Conservation (phyloP, 2,329 filamentous ascomycete genomes). For the Fusarium burgessii region DNA sequence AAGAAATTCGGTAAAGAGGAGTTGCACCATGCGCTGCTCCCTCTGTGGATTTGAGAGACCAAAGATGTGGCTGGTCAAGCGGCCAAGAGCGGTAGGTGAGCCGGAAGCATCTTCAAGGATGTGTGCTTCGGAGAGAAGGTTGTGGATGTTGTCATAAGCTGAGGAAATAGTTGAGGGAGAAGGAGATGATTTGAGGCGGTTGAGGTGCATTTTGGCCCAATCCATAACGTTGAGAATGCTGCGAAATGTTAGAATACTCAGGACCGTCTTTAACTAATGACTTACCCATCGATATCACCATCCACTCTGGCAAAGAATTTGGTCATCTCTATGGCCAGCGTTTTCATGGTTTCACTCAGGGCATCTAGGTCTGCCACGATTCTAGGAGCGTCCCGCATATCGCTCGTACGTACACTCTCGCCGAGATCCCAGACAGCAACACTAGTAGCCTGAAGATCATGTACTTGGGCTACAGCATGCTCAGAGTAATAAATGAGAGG, state of each 20-base stretch:
- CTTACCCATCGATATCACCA: constrained; percentile 86
- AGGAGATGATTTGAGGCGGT: constrained; percentile 72
- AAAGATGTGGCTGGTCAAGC: constrained; percentile 77
- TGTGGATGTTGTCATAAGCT: constrained; percentile 86
- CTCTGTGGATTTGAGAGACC: constrained; percentile 85
- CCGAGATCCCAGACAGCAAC: constrained; percentile 95
- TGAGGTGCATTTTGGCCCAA: constrained; percentile 89
- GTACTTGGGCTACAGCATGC: constrained; percentile 85
- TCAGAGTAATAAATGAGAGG: constrained; percentile 96
- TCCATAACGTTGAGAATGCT: constrained; percentile 95
- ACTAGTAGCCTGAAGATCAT: constrained; percentile 89
- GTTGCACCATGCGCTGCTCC: constrained; percentile 82
- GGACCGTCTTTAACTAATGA: constrained; percentile 13
- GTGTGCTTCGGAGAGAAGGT: constrained; percentile 74
- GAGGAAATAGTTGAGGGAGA: constrained; percentile 70
- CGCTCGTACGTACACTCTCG: constrained; percentile 88
- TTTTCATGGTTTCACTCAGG: constrained; percentile 86
- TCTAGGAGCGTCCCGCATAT: constrained; percentile 88
- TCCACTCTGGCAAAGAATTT: constrained; percentile 95
- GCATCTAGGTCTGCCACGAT: constrained; percentile 89
- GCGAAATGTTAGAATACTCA: constrained; percentile 26
- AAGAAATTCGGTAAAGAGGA: constrained; percentile 87
- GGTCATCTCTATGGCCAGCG: constrained; percentile 85
- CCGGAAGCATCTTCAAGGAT: constrained; percentile 67
- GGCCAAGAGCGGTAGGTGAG: constrained; percentile 75